Evolutionary conservation across 305 asterid species (phyloP), one percentile per base, ranked within the genome.

Genomic region (Galium porrigens): DNA sequence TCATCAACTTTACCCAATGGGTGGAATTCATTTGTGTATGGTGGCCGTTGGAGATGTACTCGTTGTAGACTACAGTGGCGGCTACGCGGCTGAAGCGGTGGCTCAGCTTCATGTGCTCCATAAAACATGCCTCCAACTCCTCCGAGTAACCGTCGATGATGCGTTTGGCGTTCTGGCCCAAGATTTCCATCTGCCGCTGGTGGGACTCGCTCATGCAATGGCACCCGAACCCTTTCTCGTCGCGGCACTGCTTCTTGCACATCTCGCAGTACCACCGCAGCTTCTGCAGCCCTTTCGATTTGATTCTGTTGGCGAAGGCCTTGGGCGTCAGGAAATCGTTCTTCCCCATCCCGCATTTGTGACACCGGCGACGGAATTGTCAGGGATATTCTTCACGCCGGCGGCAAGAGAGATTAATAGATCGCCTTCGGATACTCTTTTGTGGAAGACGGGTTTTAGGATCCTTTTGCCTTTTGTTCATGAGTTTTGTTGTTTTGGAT

Each of bases 201-300:
- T 91, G 94, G 1, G 95, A 83, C 72, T 91, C 96, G 68, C 94
- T 86, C 95, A 84, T 88, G 42, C 95, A 88, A 60, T 91, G 95
- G 71, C 97, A 88, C 79, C 88, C 85, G 83, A 91, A 91, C 17
- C 95, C 94, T 67, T 91, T 91, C 74, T 86, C 95, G 67, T 91
- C 95, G 27, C 92, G 86, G 79, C 95, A 88, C 75, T 91, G 92
- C 56, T 88, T 88, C 33, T 88, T 87, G 73, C 97, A 88, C 92
- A 86, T 85, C 81, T 88, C 94, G 67, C 97, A 90, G 72, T 88
- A 90, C 95, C 94, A 88, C 71, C 8, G 7, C 10, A 36, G 41
- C 41, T 36, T 36, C 4, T 9, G 10, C 10, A 36, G 41, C 10
- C 2, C 97, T 71, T 88, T 86, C 0, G 96, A 90, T 70, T 86